Evolutionary conservation across 352 stramenopile genomes (phyloP).

Genomic region (Achlya hypogyna): DNA sequence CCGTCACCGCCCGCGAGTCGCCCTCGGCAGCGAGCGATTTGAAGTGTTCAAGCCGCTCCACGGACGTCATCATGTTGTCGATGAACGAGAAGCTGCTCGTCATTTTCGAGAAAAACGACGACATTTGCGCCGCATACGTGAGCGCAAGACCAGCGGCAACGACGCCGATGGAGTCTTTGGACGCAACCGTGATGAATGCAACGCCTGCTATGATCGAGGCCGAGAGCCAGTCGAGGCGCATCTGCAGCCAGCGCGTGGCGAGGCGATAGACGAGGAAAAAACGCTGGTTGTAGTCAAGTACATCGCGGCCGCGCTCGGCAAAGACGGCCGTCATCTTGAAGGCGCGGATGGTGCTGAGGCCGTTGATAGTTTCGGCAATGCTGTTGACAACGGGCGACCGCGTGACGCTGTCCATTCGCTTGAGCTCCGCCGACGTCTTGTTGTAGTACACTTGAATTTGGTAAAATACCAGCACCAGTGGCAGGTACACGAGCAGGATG

Average conservation of each 20-base stretch:
- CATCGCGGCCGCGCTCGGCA: constrained; percentile 17
- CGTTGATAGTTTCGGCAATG: constrained; percentile 85
- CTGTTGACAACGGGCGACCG: constrained; percentile 91
- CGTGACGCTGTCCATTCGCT: constrained; percentile 91
- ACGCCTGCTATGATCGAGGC: constrained; percentile 70
- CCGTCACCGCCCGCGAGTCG: too few relatives aligned
- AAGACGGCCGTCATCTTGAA: constrained; percentile 31
- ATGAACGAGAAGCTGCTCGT: constrained; percentile 54
- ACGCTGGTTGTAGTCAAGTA: constrained; percentile 51
- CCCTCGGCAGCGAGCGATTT: not conserved
- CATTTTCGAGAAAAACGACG: constrained; percentile 56
- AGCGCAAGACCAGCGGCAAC: constrained; percentile 66
- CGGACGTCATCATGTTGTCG: constrained; percentile 91
- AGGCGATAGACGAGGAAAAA: constrained; percentile 71
- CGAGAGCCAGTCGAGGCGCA: constrained; percentile 56
- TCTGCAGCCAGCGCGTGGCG: constrained; percentile 66
- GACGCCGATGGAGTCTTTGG: constrained; percentile 39
- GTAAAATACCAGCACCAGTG: constrained; percentile 55
- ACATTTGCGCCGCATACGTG: constrained; percentile 77
- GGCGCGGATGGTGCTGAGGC: constrained; percentile 52
- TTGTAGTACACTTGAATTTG: constrained; percentile 90
- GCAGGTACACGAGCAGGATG: constrained; percentile 39
- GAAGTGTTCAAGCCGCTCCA: constrained; percentile 73
- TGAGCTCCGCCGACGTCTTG: constrained; percentile 84
- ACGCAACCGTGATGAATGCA: constrained; percentile 35